Evolutionary conservation across 23 red algal genomes (phyloP).

Genomic region (Cyanidiococcus yangmingshanensis): DNA sequence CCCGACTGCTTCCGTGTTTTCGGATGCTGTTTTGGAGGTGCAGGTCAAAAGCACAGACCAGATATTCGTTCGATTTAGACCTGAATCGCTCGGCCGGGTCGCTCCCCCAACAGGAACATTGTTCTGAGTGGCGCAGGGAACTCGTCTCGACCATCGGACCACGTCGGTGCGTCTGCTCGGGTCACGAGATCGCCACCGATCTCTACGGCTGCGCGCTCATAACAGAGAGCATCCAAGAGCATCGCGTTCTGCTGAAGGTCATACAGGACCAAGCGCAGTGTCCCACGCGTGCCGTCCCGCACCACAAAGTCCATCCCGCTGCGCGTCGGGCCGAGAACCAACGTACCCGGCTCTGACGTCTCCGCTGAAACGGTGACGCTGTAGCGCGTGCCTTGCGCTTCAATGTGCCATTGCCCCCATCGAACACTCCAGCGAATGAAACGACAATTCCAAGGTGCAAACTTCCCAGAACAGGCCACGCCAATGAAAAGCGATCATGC

Average conservation of each 20-base stretch:
- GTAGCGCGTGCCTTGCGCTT: conserved; percentile 9
- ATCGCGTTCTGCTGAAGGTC: background rate
- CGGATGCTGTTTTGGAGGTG: too few relatives aligned
- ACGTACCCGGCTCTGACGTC: background rate
- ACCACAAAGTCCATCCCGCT: conserved; percentile 12
- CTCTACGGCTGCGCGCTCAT: background rate
- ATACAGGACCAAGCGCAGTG: background rate
- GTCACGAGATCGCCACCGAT: background rate
- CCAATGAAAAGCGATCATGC: conserved; percentile 2
- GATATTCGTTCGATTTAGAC: too few relatives aligned
- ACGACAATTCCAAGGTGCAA: background rate
- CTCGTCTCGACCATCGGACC: background rate
- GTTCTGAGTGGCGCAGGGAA: background rate
- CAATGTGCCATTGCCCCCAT: conserved; percentile 9
- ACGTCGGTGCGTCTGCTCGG: background rate
- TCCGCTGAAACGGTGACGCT: background rate
- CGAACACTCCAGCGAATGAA: background rate
- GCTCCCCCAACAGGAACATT: background rate
- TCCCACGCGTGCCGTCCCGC: background rate
- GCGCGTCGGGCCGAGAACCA: background rate
- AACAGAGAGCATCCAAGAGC: background rate
- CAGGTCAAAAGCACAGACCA: too few relatives aligned
- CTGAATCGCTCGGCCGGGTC: background rate
- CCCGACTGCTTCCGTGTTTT: too few relatives aligned
- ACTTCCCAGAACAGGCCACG: background rate